phyloP scores from a whole-genome alignment of 345 rosid genomes.

The Clarkia xantiana region DNA sequence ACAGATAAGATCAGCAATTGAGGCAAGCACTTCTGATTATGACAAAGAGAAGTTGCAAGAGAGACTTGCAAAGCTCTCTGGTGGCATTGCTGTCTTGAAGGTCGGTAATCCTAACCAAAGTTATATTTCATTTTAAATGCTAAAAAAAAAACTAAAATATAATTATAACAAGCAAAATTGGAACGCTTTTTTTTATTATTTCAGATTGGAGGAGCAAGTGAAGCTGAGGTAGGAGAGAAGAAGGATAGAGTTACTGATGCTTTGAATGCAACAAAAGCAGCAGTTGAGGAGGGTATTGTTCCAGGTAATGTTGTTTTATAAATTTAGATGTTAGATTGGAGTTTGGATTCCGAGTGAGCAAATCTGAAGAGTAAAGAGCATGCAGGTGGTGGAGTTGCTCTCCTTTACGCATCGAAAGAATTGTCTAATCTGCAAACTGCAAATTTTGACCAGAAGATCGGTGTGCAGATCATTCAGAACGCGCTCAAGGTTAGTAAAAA shows the following conservation, averaged over 20 bases:
- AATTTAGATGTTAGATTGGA: too few relatives aligned
- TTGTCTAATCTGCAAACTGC: constrained; percentile 76
- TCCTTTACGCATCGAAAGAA: constrained; percentile 73
- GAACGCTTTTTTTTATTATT: not conserved
- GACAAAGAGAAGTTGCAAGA: constrained; percentile 92
- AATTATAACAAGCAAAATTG: not conserved
- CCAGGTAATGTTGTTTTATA: constrained; percentile 33
- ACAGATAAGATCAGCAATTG: constrained; percentile 66
- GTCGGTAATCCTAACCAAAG: constrained; percentile 13
- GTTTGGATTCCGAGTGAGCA: not conserved
- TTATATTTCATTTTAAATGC: not conserved
- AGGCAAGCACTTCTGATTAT: constrained; percentile 77
- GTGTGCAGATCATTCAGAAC: constrained; percentile 89
- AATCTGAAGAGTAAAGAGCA: not conserved
- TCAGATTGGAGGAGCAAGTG: constrained; percentile 97
- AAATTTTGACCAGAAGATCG: constrained; percentile 80
- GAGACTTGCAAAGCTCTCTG: constrained; percentile 84
- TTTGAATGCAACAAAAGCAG: constrained; percentile 91
- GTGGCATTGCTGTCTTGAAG: constrained; percentile 93
- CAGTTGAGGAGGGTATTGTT: constrained; percentile 96
- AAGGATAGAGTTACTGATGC: constrained; percentile 95
- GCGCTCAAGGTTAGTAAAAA: constrained; percentile 62
- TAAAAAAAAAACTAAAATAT: too few relatives aligned
- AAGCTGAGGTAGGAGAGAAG: constrained; percentile 78
- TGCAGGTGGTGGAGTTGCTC: constrained; percentile 89